Evolutionary conservation across 2,329 filamentous ascomycete genomes (phyloP).

Genomic region (Paramyrothecium roridum): DNA sequence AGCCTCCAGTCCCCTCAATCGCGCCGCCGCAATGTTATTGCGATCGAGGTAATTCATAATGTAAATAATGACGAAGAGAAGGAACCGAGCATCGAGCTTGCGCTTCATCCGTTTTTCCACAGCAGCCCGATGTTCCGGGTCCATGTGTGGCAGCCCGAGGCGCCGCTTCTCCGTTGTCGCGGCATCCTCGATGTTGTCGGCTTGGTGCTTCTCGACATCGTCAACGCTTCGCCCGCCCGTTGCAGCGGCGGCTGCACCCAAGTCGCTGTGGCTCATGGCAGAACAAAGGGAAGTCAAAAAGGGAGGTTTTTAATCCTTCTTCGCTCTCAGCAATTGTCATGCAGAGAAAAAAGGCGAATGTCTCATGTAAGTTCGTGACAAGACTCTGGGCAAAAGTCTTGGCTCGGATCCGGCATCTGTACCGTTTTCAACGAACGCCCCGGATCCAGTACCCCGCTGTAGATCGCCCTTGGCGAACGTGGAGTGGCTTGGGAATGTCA

Average conservation of each 20-base stretch:
- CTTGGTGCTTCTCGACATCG: background rate
- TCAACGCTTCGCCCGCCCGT: background rate
- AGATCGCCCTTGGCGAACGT: background rate
- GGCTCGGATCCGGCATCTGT: background rate
- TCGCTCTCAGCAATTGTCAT: no score
- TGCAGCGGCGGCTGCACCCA: no score
- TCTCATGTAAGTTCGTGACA: no score
- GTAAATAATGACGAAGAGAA: slow-evolving; percentile 70
- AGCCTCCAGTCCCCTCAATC: slow-evolving; percentile 60
- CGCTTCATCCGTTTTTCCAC: slow-evolving; percentile 65
- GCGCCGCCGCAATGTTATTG: slow-evolving; percentile 66
- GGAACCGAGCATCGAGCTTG: slow-evolving; percentile 69
- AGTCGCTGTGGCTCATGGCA: no score
- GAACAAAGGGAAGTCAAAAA: no score
- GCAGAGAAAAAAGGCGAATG: no score
- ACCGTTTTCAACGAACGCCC: background rate
- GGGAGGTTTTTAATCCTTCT: no score
- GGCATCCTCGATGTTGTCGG: background rate
- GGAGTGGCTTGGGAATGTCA: background rate
- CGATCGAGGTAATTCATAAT: slow-evolving; percentile 70
- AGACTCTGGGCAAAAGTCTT: background rate
- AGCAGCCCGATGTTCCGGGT: slow-evolving; percentile 45
- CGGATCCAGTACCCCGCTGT: background rate
- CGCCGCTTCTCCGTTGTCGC: background rate
- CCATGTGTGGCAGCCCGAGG: slow-evolving; percentile 12